Conservation (phyloP, 1,139 yeast genomes). For the Saccharomyces pastorianus region DNA sequence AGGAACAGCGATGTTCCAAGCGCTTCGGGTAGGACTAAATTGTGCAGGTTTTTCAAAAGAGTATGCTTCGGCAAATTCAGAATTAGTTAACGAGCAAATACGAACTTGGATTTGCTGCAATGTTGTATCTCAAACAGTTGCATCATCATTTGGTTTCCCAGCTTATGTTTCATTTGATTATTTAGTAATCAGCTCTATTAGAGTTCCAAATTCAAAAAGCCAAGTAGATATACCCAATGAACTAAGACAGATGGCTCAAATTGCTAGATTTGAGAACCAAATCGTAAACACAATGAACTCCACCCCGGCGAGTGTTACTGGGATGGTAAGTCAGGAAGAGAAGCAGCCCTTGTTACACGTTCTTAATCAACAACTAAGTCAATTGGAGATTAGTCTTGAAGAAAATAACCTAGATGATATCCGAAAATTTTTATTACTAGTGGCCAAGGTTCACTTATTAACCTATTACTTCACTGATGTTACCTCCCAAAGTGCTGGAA, state of each 20-base stretch:
- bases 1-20: conserved; percentile 86
- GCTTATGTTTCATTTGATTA: conserved; percentile 82
- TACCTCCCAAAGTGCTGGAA: conserved; percentile 22
- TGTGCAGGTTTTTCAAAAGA: conserved; percentile 56
- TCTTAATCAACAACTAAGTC: conserved; percentile 63
- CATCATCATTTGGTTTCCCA: conserved; percentile 90
- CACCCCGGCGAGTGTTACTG: conserved; percentile 60
- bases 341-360: conserved; percentile 67
- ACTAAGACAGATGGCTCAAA: conserved; percentile 66
- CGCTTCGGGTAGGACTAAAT: conserved; percentile 83
- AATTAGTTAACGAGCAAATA: conserved; percentile 63
- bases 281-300: conserved; percentile 70
- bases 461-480: conserved; percentile 76
- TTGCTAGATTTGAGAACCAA: conserved; percentile 81
- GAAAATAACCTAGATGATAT: conserved; percentile 49
- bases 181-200: conserved; percentile 43
- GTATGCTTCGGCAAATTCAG: conserved; percentile 40
- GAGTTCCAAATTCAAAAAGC: conserved; percentile 27
- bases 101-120: conserved; percentile 93
- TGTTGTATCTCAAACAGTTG: conserved; percentile 79
- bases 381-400: conserved; percentile 49
- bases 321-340: conserved; percentile 52
- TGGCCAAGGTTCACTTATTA: conserved; percentile 69
- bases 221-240: conserved; percentile 45
- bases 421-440: conserved; percentile 57